These are phyloP conservation scores for Novakomyces olei DNA, from an alignment of 805 yeast genomes.

Conservation along the genomic window DNA sequence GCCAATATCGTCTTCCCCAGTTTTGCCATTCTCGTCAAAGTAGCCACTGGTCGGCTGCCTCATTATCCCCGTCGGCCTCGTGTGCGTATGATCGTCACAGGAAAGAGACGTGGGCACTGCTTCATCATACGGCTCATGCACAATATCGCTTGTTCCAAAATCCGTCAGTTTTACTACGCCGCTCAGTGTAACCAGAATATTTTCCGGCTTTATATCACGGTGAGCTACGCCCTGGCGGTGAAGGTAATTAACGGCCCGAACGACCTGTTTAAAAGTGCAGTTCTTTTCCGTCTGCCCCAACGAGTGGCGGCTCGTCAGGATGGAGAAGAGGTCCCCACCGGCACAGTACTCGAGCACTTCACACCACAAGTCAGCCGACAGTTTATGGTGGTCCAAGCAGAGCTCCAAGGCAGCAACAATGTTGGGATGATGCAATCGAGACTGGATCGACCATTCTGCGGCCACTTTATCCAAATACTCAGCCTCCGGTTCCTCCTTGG, in stretches of 20 bases:
- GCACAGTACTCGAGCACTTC: constrained; percentile 52
- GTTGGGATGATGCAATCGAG: constrained; percentile 54
- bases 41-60: too few relatives aligned
- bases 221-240: constrained; percentile 81
- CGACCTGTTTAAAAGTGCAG: constrained; percentile 69
- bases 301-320: constrained; percentile 18
- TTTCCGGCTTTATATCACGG: constrained; percentile 77
- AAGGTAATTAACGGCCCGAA: constrained; percentile 69
- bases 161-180: constrained; percentile 69
- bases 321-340: constrained; percentile 66
- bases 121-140: constrained; percentile 26
- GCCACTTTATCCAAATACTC: constrained; percentile 52
- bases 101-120: too few relatives aligned
- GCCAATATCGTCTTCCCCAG: too few relatives aligned
- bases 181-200: constrained; percentile 44
- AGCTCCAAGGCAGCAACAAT: constrained; percentile 58
- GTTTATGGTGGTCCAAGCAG: constrained; percentile 9
- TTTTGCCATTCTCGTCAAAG: too few relatives aligned
- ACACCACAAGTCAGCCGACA: constrained; percentile 14
- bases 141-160: constrained; percentile 59
- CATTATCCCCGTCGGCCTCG: too few relatives aligned
- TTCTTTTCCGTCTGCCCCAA: constrained; percentile 62
- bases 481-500: constrained; percentile 27
- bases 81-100: too few relatives aligned
- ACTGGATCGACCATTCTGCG: constrained; percentile 62